Evolutionary conservation across 2,329 filamentous ascomycete species (phyloP), one percentile per base, ranked within the genome.

Genomic region (Stachybotrys echinatus): DNA sequence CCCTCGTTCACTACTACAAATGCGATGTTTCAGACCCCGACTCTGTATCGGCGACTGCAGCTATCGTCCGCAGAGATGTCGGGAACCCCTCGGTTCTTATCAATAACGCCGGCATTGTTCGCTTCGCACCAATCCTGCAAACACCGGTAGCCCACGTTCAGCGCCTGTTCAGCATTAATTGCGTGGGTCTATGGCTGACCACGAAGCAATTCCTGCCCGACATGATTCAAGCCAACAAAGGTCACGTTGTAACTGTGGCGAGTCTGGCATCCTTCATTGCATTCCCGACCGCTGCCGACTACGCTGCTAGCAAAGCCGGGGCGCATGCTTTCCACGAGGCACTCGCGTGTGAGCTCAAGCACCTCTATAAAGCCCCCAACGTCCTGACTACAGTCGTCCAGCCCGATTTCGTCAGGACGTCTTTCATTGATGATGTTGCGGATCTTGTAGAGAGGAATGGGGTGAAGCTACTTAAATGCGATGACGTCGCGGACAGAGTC

Each of bases 231-330:
- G 58, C 61, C 5, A 81, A 88, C 69, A 85, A 89, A 68, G 86
- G 87, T 48, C 86, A 87, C 71, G 66, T 89, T 42, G 80, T 89
- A 31, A 89, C 83, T 0, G 77, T 89, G 12, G 84, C 86, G 14
- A 83, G 78, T n/a, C 71, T 83, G 40, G 84, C 85, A 0, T 79
- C 78, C 12, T 87, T 81, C 61, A 62, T 81, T 5, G 71, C 77
- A 2, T 74, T 82, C 0, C 77, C 84, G 1, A 75, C 74, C 50
- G 80, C 84, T 69, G 79, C 83, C 19, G 84, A 88, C 65, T 89
- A 89, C 68, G 73, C 75, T 0, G 75, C 80, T 2, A 79, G 75
- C 47, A 89, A 89, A 66, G 77, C 84, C 4, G 84, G 81, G 0
- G 80, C 83, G 0, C 64, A 86, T 3, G 68, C 80, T 2, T 85